phyloP scores from a whole-genome alignment of 768 basidiomycete species.

The Termitomyces sp. region DNA sequence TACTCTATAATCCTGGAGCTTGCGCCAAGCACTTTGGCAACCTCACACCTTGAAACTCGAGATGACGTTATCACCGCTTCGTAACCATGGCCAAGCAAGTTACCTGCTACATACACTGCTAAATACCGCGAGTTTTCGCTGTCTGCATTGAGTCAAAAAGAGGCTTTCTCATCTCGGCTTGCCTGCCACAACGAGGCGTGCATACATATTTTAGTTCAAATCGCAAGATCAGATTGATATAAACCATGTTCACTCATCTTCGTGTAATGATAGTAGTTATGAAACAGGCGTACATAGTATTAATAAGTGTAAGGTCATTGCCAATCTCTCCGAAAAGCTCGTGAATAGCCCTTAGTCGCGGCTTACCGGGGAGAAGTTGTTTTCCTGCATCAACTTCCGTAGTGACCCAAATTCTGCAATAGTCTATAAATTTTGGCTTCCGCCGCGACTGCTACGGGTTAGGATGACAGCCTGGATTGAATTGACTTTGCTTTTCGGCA shows the following conservation, averaged over 20 bases:
- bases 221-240: not conserved
- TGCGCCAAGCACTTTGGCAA: no score
- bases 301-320: no score
- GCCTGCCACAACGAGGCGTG: not conserved
- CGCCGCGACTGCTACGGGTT: not conserved
- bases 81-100: not conserved
- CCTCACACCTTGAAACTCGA: not conserved
- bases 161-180: not conserved
- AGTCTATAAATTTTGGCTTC: not conserved
- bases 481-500: not conserved
- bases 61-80: not conserved
- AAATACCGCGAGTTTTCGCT: not conserved
- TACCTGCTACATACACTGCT: not conserved
- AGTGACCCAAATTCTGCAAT: not conserved
- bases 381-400: no score
- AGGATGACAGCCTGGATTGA: not conserved
- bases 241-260: not conserved
- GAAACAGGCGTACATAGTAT: no score
- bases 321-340: no score
- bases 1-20: no score
- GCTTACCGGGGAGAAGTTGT: not conserved
- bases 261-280: not conserved
- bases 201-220: not conserved
- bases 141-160: no score
- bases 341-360: no score